Conservation (phyloP, 1,284 basidiomycete species). For the Cystobasidiaceae sp. region DNA sequence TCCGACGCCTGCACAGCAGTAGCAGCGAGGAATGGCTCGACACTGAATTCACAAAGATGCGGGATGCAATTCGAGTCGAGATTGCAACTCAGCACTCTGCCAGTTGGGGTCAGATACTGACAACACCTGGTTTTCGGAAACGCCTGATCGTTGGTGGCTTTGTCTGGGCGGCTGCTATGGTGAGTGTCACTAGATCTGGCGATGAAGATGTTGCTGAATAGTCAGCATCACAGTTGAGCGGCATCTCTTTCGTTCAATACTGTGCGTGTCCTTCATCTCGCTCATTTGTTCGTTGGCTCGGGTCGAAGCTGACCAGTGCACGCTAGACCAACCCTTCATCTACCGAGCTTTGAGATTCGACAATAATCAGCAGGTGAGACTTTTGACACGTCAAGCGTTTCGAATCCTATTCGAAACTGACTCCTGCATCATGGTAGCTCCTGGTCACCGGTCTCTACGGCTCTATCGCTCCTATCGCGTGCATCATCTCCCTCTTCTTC, state of each 20-base stretch:
- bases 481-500: constrained; percentile 24
- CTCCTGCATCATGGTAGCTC: no score
- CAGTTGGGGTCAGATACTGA: constrained; percentile 12
- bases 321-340: constrained; percentile 20
- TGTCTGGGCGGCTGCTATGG: constrained; percentile 28
- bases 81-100: constrained; percentile 4
- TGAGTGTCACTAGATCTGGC: no score
- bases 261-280: neutral
- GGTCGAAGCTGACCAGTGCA: neutral
- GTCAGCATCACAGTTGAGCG: no score
- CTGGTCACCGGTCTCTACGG: constrained; percentile 31
- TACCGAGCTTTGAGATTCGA: constrained; percentile 18
- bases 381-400: no score
- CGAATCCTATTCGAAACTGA: no score
- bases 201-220: no score
- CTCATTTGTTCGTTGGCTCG: neutral
- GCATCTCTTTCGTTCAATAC: constrained; percentile 30
- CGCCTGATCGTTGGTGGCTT: constrained; percentile 5
- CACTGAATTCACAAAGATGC: constrained; percentile 7
- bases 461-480: constrained; percentile 15
- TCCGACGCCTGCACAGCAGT: constrained; percentile 12
- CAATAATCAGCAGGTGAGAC: constrained; percentile 13
- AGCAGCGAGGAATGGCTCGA: constrained; percentile 15
- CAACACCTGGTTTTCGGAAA: constrained; percentile 13
- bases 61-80: constrained; percentile 1